Evolutionary conservation across 768 basidiomycete genomes (phyloP), one percentile per base, ranked within the genome.

Genomic region (Pleurotus pulmonarius): DNA sequence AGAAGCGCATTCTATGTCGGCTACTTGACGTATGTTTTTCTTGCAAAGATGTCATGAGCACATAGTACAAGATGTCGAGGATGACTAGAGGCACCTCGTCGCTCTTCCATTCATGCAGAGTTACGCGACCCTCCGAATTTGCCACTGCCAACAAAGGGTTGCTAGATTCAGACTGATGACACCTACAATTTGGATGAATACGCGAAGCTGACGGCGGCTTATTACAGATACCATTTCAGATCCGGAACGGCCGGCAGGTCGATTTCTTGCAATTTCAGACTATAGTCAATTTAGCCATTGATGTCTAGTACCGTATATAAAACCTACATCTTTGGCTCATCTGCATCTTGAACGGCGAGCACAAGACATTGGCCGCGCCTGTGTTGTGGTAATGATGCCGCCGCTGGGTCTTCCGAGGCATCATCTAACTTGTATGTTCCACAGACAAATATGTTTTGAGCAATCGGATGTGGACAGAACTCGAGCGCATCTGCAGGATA

Each of bases 401-500:
- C 53, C 56, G 38, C 25, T 13, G 39, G 22, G 40, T 43, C 18
- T 25, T 41, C 16, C 12, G 16, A 39, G 58, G 62, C 60, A 56
- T 72, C 74, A 29, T 86, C 75, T 18, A 98, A 79, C 62, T 92
- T 86, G 73, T 99, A 99, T 0, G 96, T 98, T 18, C 96, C 96
- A 63, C 92, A 93, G 1, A 87, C 88, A 58, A 98, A 80, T 24
- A 97, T 70, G 61, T 87, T 73, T 2, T 76, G 72, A 48, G 75
- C 77, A 22, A 74, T 73, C 11, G 77, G 75, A 56, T 81, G 81
- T 4, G 94, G 95, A 62, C 92, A 94, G 67, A 94, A 98, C 64
- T 98, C 97, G 55, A 94, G 79, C 9, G 89, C 85, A 69, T 97
- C 94, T 18, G 94, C 94, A 8, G 93, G 93, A 64, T 83, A 87